Base-by-base conservation (phyloP, 495 filamentous ascomycete species). In the Neurospora sp. region DNA sequence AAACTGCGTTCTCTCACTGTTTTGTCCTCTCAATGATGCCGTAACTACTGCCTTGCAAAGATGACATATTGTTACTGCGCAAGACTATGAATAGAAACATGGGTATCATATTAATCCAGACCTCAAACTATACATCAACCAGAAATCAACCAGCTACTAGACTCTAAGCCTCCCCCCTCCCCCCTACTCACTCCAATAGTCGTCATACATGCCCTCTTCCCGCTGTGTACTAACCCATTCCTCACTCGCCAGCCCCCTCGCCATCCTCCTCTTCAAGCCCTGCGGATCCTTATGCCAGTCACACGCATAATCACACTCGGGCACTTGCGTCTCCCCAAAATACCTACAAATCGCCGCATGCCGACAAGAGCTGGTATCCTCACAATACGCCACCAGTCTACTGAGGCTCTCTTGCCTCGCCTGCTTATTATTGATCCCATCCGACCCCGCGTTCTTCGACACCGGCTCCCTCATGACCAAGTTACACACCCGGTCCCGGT, bases 221-320 rank as follows among this genome's bases (percentile, higher is more conserved):
- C 88, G 84, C 82, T 93, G 91, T 70, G 92, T 93, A 75, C 87
- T 88, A 70, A 92, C 88, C 87, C 87, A 93, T 81, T 93, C 91
- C 79, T 93, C 92, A 78, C 86, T 90, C 40, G 87, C 89, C 71
- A 95, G 78, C 4, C 89, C 89, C 40, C 77, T 83, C 72, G 83
- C 78, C 80, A 93, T 94, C 71, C 89, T 86, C 75, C 81, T 88
- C 74, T 87, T 88, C 76, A 98, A 80, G 2, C 80, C 88, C 35
- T 79, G 80, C 5, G 83, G 78, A 72, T 97, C 92, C 82, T 98
- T 98, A 78, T 94, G 93, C 82, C 89, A 92, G 83, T 98, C 95
- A 79, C 95, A 98, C 11, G 95, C 94, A 82, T 87, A 93, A 73
- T 96, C 90, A 77, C 95, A 98, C 37, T 80, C 80, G 39, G 89